These are phyloP conservation scores for Coemansia erecta DNA, from an alignment of 192 early-diverging fungal genomes.

Conservation along the genomic window DNA sequence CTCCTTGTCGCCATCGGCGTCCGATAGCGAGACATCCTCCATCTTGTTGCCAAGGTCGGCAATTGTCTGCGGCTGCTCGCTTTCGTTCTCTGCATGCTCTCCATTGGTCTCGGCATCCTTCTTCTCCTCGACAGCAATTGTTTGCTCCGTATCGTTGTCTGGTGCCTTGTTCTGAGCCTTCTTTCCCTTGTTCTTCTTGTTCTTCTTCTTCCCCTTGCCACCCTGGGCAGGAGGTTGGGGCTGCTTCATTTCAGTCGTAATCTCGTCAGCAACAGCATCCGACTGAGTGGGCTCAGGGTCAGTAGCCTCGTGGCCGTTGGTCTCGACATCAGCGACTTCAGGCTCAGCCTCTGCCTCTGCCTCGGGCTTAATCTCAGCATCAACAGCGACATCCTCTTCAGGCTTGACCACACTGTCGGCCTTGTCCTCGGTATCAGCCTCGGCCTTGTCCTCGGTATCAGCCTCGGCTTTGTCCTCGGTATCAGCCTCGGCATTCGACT, in stretches of 20 bases:
- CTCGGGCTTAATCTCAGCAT: not conserved
- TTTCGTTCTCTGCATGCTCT: slow-evolving; percentile 3
- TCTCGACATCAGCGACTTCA: not conserved
- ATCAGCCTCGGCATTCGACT: not conserved
- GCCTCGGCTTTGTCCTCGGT: not conserved
- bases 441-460: not conserved
- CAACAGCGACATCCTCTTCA: slow-evolving; percentile 1
- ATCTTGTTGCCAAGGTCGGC: slow-evolving; percentile 46
- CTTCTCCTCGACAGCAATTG: slow-evolving; percentile 3
- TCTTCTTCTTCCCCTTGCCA: slow-evolving; percentile 43
- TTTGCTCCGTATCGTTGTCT: not conserved
- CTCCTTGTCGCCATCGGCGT: slow-evolving; percentile 18
- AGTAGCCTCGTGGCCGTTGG: not conserved
- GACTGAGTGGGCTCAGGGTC: not conserved
- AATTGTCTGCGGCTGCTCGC: slow-evolving; percentile 16
- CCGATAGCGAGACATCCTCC: slow-evolving; percentile 52
- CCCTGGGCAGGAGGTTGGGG: too few species aligned
- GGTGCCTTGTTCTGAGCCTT: slow-evolving; percentile 18
- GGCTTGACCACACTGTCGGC: not conserved
- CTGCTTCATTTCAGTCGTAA: too few species aligned
- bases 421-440: not conserved
- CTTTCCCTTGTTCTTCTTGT: slow-evolving; percentile 42
- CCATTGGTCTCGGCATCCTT: not conserved
- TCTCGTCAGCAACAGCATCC: not conserved
- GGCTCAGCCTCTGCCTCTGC: not conserved